Evolutionary conservation across 2,329 filamentous ascomycete genomes (phyloP).

Genomic region (Chaetomiaceae sp.): DNA sequence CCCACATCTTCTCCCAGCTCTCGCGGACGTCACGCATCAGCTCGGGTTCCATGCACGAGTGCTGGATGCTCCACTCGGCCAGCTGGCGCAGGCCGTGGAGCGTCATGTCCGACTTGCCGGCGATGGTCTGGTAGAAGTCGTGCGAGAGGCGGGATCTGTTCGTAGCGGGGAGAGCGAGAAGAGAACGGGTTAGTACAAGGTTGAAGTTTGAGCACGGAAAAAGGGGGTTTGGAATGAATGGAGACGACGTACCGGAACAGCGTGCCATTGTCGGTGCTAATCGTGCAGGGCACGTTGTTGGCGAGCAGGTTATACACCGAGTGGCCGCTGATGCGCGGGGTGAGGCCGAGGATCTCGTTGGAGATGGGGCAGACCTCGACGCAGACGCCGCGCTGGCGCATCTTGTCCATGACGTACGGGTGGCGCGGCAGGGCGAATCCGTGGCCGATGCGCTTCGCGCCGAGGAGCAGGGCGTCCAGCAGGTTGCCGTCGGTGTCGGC

Average conservation of each 20-base stretch:
- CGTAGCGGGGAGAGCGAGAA: too few species aligned
- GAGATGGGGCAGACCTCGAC: slow-evolving; percentile 75
- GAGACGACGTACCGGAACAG: slow-evolving; percentile 63
- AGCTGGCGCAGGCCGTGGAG: slow-evolving; percentile 69
- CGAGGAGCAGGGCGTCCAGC: slow-evolving; percentile 60
- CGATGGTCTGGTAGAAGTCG: slow-evolving; percentile 73
- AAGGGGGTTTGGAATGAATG: too few species aligned
- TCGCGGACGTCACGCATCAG: slow-evolving; percentile 36
- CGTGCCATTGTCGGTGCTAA: slow-evolving; percentile 72
- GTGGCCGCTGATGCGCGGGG: slow-evolving; percentile 60
- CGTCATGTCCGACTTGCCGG: slow-evolving; percentile 62
- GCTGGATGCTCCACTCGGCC: slow-evolving; percentile 57
- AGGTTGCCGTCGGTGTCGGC: slow-evolving; percentile 63
- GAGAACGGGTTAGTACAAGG: background rate
- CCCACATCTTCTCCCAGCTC: slow-evolving; percentile 54
- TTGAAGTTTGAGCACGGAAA: background rate
- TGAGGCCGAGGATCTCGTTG: slow-evolving; percentile 69
- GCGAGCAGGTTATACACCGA: slow-evolving; percentile 63
- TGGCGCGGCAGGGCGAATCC: slow-evolving; percentile 66
- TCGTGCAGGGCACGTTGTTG: slow-evolving; percentile 67
- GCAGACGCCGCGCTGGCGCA: slow-evolving; percentile 60
- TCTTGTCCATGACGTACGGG: slow-evolving; percentile 59
- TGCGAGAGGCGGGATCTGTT: slow-evolving; percentile 64
- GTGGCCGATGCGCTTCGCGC: slow-evolving; percentile 67
- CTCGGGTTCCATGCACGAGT: slow-evolving; percentile 47